Conservation (phyloP, 2,329 filamentous ascomycete genomes). For the Arthrobotrys sphaeroides region DNA sequence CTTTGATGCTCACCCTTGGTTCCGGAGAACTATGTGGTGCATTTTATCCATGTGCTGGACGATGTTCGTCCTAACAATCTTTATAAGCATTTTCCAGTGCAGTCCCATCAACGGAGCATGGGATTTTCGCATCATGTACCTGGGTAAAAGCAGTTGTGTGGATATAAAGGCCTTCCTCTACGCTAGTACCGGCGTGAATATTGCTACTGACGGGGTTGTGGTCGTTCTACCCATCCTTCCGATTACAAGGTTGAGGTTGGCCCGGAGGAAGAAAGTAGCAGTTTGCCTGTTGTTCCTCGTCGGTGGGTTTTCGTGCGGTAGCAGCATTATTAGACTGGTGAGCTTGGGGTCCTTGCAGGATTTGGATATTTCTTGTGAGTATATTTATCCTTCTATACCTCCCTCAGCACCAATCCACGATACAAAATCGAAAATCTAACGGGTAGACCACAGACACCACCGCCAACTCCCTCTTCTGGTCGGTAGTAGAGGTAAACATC, state of each 20-base stretch:
- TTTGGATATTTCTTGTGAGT: conserved; percentile 25
- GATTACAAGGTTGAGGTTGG: conserved; percentile 11
- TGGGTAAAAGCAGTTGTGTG: background rate
- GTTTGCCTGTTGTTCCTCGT: conserved; percentile 33
- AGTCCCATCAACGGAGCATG: conserved; percentile 9
- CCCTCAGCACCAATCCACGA: too few species aligned
- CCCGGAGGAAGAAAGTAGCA: conserved; percentile 18
- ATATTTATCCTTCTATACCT: background rate
- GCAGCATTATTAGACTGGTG: conserved; percentile 16
- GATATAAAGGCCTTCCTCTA: conserved; percentile 23
- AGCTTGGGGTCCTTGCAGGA: background rate
- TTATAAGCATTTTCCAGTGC: conserved; percentile 32
- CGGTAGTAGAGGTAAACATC: conserved; percentile 15
- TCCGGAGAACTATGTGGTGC: background rate
- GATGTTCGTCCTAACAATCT: conserved; percentile 25
- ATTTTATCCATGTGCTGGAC: conserved; percentile 17
- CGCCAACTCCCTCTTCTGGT: conserved; percentile 15
- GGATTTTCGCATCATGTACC: conserved; percentile 1
- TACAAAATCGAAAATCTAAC: too few species aligned
- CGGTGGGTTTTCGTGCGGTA: conserved; percentile 28
- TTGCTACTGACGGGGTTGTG: conserved; percentile 7
- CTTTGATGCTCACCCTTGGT: conserved; percentile 23
- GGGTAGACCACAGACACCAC: conserved; percentile 35
- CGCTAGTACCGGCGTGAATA: conserved; percentile 5
- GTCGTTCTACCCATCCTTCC: conserved; percentile 24